Conservation (phyloP, 345 rosid species). For the Cardamine resedifolia region DNA sequence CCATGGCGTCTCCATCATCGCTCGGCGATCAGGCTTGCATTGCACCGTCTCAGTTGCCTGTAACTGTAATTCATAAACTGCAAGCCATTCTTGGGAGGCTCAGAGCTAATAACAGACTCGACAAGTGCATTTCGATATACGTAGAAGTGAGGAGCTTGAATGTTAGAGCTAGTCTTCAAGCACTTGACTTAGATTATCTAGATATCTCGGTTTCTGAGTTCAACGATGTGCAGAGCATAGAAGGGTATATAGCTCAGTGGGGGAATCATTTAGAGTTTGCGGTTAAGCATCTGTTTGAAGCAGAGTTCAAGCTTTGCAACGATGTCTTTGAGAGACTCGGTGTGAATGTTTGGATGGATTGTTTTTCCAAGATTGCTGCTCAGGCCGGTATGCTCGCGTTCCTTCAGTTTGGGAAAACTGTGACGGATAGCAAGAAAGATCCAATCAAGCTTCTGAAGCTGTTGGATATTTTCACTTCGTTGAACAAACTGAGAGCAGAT, state of each 20-base stretch:
- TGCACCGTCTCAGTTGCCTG: conserved; percentile 91
- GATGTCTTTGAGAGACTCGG: conserved; percentile 95
- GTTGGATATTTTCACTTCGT: conserved; percentile 80
- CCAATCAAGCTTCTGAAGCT: conserved; percentile 91
- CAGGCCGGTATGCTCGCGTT: conserved; percentile 94
- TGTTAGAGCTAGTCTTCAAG: conserved; percentile 90
- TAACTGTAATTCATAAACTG: conserved; percentile 76
- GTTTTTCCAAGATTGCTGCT: conserved; percentile 95
- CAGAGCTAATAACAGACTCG: conserved; percentile 80
- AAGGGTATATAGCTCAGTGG: conserved; percentile 84
- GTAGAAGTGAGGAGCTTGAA: conserved; percentile 85
- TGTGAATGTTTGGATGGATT: conserved; percentile 86
- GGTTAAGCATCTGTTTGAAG: conserved; percentile 95
- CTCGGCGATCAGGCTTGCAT: conserved; percentile 68
- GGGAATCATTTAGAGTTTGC: conserved; percentile 99
- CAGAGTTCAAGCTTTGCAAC: conserved; percentile 86
- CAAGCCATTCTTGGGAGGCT: conserved; percentile 91
- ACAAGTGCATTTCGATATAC: conserved; percentile 76
- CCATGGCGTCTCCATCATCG: conserved; percentile 69
- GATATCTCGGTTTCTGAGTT: conserved; percentile 86
- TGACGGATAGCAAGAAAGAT: conserved; percentile 89
- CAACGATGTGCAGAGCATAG: conserved; percentile 89
- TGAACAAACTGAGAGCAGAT: conserved; percentile 86
- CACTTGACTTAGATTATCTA: conserved; percentile 89
- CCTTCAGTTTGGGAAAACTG: conserved; percentile 93